These are phyloP conservation scores for Fistulina hepatica DNA, from an alignment of 1,284 basidiomycete species.

Conservation along the genomic window DNA sequence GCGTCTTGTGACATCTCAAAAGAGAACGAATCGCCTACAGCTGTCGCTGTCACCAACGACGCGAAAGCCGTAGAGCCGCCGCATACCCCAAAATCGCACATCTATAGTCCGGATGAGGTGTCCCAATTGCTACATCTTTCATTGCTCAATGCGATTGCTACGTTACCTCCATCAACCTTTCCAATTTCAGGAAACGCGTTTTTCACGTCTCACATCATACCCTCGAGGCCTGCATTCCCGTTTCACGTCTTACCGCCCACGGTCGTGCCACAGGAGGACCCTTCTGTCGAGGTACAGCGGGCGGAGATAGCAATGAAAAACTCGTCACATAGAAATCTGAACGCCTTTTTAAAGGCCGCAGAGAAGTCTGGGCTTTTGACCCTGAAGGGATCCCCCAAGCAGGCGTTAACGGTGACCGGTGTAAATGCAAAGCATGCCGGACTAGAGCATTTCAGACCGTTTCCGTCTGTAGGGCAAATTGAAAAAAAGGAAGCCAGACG, in stretches of 20 bases:
- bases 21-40: background rate
- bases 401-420: slow-evolving; percentile 47
- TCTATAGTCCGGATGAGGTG: slow-evolving; percentile 41
- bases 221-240: slow-evolving; percentile 56
- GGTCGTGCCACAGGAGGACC: slow-evolving; percentile 25
- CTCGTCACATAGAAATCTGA: slow-evolving; percentile 70
- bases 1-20: background rate
- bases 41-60: too few species aligned
- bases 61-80: slow-evolving; percentile 12
- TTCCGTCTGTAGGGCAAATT: slow-evolving; percentile 53
- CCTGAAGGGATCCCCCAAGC: slow-evolving; percentile 51
- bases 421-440: slow-evolving; percentile 54
- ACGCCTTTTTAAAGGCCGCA: slow-evolving; percentile 63
- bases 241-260: slow-evolving; percentile 27
- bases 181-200: slow-evolving; percentile 70
- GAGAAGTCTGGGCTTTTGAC: slow-evolving; percentile 66
- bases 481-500: slow-evolving; percentile 47
- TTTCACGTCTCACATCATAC: slow-evolving; percentile 70
- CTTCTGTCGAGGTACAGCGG: too few species aligned
- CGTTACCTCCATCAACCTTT: slow-evolving; percentile 43
- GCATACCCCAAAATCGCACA: slow-evolving; percentile 9
- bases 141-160: slow-evolving; percentile 57
- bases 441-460: slow-evolving; percentile 39
- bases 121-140: slow-evolving; percentile 55
- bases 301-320: slow-evolving; percentile 55